Evolutionary conservation across 768 basidiomycete species (phyloP).

Genomic region (Polyporus arcularius): DNA sequence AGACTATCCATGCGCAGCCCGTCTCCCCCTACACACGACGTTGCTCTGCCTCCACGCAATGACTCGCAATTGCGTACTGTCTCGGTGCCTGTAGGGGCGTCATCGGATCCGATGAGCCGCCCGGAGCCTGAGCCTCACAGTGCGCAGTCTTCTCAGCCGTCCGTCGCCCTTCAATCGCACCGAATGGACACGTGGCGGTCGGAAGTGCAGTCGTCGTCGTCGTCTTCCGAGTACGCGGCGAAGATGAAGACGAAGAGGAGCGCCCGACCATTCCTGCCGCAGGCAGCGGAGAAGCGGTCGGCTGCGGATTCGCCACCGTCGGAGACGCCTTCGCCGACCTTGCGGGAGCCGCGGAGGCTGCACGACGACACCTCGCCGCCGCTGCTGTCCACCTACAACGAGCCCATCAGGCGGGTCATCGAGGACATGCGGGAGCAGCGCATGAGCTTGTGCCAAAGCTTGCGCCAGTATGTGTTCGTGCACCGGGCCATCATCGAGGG

Average conservation of each 20-base stretch:
- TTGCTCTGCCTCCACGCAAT: not conserved
- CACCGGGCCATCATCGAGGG: constrained; percentile 86
- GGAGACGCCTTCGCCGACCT: not conserved
- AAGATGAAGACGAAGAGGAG: not conserved
- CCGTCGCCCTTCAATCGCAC: constrained; percentile 1
- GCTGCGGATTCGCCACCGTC: constrained; percentile 7
- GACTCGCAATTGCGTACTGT: constrained; percentile 1
- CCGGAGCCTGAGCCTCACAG: not conserved
- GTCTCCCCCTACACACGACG: constrained; percentile 1
- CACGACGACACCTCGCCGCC: constrained; percentile 56
- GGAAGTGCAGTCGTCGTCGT: constrained; percentile 19
- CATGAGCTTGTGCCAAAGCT: constrained; percentile 94
- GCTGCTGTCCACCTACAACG: constrained; percentile 60
- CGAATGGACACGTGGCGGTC: constrained; percentile 29
- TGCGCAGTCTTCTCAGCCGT: constrained; percentile 1
- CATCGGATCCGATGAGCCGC: not conserved
- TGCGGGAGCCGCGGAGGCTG: constrained; percentile 54
- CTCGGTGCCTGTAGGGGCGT: constrained; percentile 5
- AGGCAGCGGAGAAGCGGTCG: not conserved
- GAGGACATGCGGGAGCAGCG: constrained; percentile 96
- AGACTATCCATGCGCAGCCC: constrained; percentile 15
- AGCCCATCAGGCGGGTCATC: constrained; percentile 80
- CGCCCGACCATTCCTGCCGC: not conserved
- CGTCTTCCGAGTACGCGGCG: not conserved
- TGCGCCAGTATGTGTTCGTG: constrained; percentile 93